A percentile compares a stretch with the other conserved stretches of the same genome.
Evolutionary conservation across 805 yeast species (phyloP).

Genomic region (Ogataea neopini): DNA sequence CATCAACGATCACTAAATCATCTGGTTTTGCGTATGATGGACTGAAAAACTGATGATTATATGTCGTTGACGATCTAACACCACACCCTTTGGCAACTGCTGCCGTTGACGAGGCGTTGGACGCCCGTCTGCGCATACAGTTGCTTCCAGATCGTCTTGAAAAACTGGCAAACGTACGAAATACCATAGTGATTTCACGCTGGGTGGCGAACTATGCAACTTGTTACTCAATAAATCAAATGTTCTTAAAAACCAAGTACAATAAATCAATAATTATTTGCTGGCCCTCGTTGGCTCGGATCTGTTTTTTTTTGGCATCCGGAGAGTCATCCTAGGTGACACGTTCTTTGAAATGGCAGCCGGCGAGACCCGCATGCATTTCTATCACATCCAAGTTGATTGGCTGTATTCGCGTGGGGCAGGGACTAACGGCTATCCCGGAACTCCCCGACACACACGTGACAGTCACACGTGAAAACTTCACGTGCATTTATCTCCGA

Average conservation of each 20-base stretch:
- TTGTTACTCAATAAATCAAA: no score
- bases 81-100: constrained; percentile 8
- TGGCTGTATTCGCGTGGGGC: constrained; percentile 3
- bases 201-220: background rate
- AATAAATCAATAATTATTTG: no score
- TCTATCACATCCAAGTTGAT: background rate
- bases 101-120: constrained; percentile 13
- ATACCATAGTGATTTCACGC: constrained; percentile 23
- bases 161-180: constrained; percentile 32
- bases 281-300: background rate
- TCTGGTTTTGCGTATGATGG: constrained; percentile 36
- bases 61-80: constrained; percentile 3
- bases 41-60: constrained; percentile 36
- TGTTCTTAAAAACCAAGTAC: no score
- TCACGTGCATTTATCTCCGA: background rate
- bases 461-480: background rate
- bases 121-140: constrained; percentile 14
- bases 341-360: background rate
- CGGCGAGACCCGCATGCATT: background rate
- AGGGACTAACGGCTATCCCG: background rate
- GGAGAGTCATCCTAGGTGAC: background rate
- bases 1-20: constrained; percentile 32
- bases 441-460: background rate
- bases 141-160: constrained; percentile 27
- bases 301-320: no score